Conservation (phyloP, 1,139 yeast genomes). For the Candida labiduridarum region DNA sequence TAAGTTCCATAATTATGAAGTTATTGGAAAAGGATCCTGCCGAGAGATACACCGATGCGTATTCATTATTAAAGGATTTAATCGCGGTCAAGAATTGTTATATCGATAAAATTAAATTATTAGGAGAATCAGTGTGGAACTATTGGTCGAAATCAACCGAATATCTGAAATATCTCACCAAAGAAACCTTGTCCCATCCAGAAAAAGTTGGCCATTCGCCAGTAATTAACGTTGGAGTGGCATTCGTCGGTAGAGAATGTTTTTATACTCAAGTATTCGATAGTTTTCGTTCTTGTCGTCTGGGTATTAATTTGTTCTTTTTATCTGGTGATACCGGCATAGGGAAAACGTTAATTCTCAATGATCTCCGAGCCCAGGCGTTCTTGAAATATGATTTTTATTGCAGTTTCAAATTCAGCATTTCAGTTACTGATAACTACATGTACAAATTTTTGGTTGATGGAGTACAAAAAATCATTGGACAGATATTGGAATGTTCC, state of each 20-base stretch:
- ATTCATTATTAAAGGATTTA: constrained; percentile 43
- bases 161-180: constrained; percentile 11
- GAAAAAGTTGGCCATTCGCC: constrained; percentile 20
- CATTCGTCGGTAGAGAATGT: constrained; percentile 39
- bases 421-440: constrained; percentile 32
- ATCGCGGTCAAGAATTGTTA: constrained; percentile 23
- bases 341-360: constrained; percentile 51
- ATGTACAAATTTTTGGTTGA: constrained; percentile 29
- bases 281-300: constrained; percentile 23
- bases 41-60: constrained; percentile 43
- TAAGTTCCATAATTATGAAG: constrained; percentile 46
- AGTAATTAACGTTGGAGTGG: constrained; percentile 29
- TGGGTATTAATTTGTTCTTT: constrained; percentile 33
- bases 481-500: constrained; percentile 46
- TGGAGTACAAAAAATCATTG: constrained; percentile 43
- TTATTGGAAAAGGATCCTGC: constrained; percentile 46
- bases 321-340: constrained; percentile 50
- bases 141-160: constrained; percentile 11
- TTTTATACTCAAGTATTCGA: constrained; percentile 29
- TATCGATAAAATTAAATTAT: constrained; percentile 16
- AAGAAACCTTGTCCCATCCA: constrained; percentile 9
- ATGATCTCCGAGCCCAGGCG: constrained; percentile 42
- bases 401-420: constrained; percentile 44
- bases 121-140: constrained; percentile 15
- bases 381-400: constrained; percentile 40